phyloP scores from a whole-genome alignment of 257 asterid species.

The Nicotiana noctiflora region DNA sequence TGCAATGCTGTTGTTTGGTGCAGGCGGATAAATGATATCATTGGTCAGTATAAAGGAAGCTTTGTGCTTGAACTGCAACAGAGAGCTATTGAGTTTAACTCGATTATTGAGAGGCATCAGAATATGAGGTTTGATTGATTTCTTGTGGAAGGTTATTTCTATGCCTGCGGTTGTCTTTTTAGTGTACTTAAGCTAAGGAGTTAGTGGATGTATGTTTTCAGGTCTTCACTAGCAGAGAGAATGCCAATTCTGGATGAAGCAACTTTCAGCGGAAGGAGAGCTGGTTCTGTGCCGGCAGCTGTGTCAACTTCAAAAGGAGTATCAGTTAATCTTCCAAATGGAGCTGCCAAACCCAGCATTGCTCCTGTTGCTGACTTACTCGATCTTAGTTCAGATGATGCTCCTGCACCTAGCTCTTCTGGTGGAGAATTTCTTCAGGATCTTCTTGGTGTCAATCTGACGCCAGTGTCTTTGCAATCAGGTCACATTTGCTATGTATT shows the following conservation, averaged over 20 bases:
- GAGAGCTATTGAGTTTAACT: conserved; percentile 90
- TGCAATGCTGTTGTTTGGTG: background rate
- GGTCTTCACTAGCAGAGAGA: conserved; percentile 83
- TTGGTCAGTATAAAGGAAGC: conserved; percentile 78
- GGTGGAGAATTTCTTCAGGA: conserved; percentile 88
- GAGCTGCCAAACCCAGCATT: conserved; percentile 55
- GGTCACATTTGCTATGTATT: conserved; percentile 33
- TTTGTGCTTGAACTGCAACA: conserved; percentile 94
- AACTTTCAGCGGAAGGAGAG: conserved; percentile 75
- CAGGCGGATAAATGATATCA: conserved; percentile 70
- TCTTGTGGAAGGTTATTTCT: background rate
- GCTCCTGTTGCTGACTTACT: conserved; percentile 83
- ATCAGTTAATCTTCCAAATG: conserved; percentile 68
- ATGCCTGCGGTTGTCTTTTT: background rate
- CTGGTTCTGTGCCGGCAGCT: conserved; percentile 66
- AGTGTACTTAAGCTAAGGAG: background rate
- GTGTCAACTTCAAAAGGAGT: conserved; percentile 76
- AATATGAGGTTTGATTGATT: conserved; percentile 60
- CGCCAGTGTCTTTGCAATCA: conserved; percentile 46
- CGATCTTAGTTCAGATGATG: conserved; percentile 72
- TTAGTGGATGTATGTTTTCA: conserved; percentile 26
- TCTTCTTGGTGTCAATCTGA: conserved; percentile 77
- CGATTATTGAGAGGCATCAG: conserved; percentile 68
- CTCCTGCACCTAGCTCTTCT: conserved; percentile 57
- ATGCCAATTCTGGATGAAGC: conserved; percentile 99